Evolutionary conservation across 495 filamentous ascomycete species (phyloP), one percentile per base, ranked within the genome.

Genomic region (Cercophora samala): DNA sequence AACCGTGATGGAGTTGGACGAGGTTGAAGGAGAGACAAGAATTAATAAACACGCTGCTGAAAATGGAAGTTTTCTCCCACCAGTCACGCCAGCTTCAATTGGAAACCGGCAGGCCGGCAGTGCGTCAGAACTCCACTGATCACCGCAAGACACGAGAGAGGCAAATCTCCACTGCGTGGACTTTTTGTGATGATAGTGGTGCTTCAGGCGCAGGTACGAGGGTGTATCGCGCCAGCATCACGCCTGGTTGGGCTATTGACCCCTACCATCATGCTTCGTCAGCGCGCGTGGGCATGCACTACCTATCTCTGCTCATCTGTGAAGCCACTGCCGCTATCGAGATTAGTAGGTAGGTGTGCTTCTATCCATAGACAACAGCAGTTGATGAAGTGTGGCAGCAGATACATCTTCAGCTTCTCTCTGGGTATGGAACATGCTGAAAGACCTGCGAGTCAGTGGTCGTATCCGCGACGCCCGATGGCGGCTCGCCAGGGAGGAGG

Each of bases 81-180:
- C 15, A 46, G 37, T 46, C 37, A 46, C 15, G 37, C 13, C 37
- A 17, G 37, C 15, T 2, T 5, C 37, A 46, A 13, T 1, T 46
- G 37, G 37, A 18, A 46, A 46, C 54, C 54, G 54, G 54, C 54
- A 58, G 54, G 19, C 19, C 54, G 23, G 54, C 19, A 58, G 8
- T 58, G 54, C 54, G 19, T 58, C 54, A 46, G 5, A 22, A 23
- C 54, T 58, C 54, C 54, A 58, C 54, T 58, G 54, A 58, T 58
- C 54, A 58, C 54, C 54, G 21, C 19, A 58, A 24, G 54, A 24
- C 54, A 24, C 19, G 23, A 58, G 19, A 58, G 19, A 22, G 19
- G 54, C 19, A 58, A 58, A 19, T 6, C 54, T 13, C 54, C 54
- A 58, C 54, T 24, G 54, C n/a, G n/a, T 58, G 54, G 19, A 17